Evolutionary conservation across 148 eudicot genomes (phyloP), one percentile per base, ranked within the genome.

Genomic region (Rhododendron simsii): DNA sequence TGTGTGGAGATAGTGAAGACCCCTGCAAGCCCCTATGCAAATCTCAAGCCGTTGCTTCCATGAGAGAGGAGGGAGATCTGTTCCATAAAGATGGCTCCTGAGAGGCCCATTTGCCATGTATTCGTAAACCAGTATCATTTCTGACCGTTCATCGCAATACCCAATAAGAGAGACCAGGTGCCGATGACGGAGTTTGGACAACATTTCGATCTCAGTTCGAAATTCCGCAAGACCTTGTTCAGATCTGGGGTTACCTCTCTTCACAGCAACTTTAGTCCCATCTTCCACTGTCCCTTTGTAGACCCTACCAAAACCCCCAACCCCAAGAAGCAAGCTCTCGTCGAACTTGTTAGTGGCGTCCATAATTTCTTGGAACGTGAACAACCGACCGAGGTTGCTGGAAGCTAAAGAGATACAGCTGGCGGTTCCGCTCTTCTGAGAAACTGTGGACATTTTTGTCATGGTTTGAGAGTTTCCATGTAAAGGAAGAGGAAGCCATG

Each of bases 51-150:
- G 91, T 75, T 94, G 98, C 88, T 94, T 97, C 99, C 99, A 98
- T 18, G 96, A 90, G 23, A 95, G 92, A 39, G 96, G 86, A 4
- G 98, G 95, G 30, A 93, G 93, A 87, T 94, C 96, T 1, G 96
- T 87, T 48, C 99, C 99, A 83, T 98, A 98, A 47, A 98, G 95
- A 93, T 98, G 99, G 88, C 98, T 95, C 83, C 99, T 91, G 15
- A 95, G 95, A 35, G 98, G 99, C 48, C 99, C 98, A 87, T 95
- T 98, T 20, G 98, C 98, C 99, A 98, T 98, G 93, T 90, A 98
- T 75, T 97, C 98, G 33, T 98, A 98, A 1, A 98, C 99, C 65
- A 98, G 89, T 69, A 95, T 92, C 99, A 98, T 98, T 89, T 98
- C 99, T 69, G 98, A 94, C 80, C 98, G 91, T 81, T 98, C 98